Conservation (phyloP, 1,284 basidiomycete genomes). For the Malassezia brasiliensis region DNA sequence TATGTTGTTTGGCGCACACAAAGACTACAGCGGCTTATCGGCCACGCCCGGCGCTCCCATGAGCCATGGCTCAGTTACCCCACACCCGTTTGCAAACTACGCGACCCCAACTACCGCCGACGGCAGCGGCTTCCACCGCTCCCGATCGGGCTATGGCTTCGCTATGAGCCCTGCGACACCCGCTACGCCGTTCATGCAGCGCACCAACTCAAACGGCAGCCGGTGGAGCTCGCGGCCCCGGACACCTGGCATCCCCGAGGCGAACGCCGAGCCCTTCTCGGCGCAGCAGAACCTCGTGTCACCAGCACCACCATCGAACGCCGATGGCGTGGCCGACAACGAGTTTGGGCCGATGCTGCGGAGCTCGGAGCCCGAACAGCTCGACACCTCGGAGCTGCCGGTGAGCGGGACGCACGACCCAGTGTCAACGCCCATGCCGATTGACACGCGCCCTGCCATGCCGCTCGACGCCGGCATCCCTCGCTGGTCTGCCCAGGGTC, state of each 20-base stretch:
- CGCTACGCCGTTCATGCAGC: background rate
- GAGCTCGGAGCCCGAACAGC: background rate
- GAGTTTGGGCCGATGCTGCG: background rate
- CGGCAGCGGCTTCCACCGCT: conserved; percentile 3
- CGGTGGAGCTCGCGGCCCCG: conserved; percentile 4
- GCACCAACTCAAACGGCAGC: background rate
- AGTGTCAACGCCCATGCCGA: background rate
- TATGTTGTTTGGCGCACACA: conserved; percentile 26
- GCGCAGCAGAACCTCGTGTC: too few species aligned
- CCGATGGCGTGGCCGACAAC: too few species aligned
- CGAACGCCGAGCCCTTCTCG: background rate
- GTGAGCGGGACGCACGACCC: background rate
- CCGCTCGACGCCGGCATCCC: conserved; percentile 36
- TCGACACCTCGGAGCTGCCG: background rate
- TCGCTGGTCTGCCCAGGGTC: conserved; percentile 37
- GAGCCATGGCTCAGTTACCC: conserved; percentile 24
- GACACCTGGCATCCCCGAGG: background rate
- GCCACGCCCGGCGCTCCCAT: background rate
- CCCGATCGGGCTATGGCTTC: background rate
- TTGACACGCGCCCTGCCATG: conserved; percentile 21
- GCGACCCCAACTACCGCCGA: background rate
- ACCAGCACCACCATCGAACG: too few species aligned
- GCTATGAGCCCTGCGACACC: conserved; percentile 1
- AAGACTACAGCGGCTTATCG: background rate
- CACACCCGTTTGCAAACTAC: conserved; percentile 42